phyloP scores from a whole-genome alignment of 306 rosid species.

The Elaeagnus macrophylla region DNA sequence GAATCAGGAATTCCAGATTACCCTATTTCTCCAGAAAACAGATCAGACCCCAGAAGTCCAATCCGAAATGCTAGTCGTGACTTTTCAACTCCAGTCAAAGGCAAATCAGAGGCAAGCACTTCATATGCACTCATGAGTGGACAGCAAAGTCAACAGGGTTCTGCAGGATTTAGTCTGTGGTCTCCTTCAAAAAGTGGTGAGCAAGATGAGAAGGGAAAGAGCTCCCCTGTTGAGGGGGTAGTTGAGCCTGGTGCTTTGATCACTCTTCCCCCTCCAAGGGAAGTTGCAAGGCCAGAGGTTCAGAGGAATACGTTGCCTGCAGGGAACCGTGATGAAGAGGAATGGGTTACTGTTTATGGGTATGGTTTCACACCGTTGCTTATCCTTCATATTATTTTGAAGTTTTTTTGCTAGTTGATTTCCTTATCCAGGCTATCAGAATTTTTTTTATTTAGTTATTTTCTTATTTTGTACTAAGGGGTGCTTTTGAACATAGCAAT shows the following conservation, averaged over 20 bases:
- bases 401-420: too few relatives aligned
- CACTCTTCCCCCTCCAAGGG: conserved; percentile 79
- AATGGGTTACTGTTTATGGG: conserved; percentile 82
- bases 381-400: too few relatives aligned
- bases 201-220: conserved; percentile 72
- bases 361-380: too few relatives aligned
- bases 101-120: conserved; percentile 69
- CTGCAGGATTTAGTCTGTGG: conserved; percentile 65
- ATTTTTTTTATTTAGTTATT: too few relatives aligned
- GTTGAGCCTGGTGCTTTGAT: conserved; percentile 84
- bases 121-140: conserved; percentile 58
- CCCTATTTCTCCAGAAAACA: conserved; percentile 75
- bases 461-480: too few relatives aligned
- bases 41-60: conserved; percentile 32
- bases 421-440: too few relatives aligned
- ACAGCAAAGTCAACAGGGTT: conserved; percentile 59
- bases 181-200: conserved; percentile 67
- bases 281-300: conserved; percentile 85
- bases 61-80: conserved; percentile 43
- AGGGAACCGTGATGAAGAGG: conserved; percentile 73
- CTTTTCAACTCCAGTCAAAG: conserved; percentile 45
- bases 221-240: conserved; percentile 93
- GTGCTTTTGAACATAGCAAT: too few relatives aligned
- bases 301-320: conserved; percentile 63
- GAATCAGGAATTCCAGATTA: conserved; percentile 82